These are phyloP conservation scores for Hyphopichia khmerensis DNA, from an alignment of 1,139 yeast species.

Conservation along the genomic window DNA sequence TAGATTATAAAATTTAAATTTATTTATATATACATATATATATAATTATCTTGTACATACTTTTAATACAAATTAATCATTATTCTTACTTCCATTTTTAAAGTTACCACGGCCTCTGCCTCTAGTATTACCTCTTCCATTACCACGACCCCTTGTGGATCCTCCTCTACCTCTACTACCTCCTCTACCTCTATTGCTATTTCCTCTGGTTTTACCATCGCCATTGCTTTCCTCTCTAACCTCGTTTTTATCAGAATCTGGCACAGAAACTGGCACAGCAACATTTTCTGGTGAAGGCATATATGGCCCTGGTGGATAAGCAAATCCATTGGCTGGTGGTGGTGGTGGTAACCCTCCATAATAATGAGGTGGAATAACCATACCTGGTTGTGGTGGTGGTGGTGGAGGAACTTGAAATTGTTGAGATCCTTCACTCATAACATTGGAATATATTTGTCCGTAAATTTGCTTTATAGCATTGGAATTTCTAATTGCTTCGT, in stretches of 20 bases:
- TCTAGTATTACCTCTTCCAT: constrained; percentile 1
- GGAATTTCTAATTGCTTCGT: constrained; percentile 24
- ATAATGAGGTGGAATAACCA: constrained; percentile 3
- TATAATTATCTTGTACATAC: not conserved
- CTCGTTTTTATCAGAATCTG: too few relatives aligned
- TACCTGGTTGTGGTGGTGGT: constrained; percentile 6
- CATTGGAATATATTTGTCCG: constrained; percentile 47
- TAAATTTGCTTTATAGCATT: constrained; percentile 49
- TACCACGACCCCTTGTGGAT: not conserved
- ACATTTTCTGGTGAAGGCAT: not conserved
- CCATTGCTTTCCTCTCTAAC: constrained; percentile 8
- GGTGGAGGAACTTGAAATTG: constrained; percentile 18
- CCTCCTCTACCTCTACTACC: constrained; percentile 27
- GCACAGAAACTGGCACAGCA: too few relatives aligned
- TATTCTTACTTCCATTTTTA: not conserved
- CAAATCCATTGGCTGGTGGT: constrained; percentile 9
- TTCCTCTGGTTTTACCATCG: constrained; percentile 23
- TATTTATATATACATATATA: too few relatives aligned
- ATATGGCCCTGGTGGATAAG: constrained; percentile 12
- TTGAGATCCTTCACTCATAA: constrained; percentile 39
- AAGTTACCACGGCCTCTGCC: constrained; percentile 3
- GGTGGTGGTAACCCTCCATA: constrained; percentile 5
- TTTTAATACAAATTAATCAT: not conserved
- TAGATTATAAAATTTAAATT: too few relatives aligned
- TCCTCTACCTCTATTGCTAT: constrained; percentile 20